Evolutionary conservation across 176 grass and related monocot species (phyloP).

Genomic region (barley (Hordeum vulgare)): DNA sequence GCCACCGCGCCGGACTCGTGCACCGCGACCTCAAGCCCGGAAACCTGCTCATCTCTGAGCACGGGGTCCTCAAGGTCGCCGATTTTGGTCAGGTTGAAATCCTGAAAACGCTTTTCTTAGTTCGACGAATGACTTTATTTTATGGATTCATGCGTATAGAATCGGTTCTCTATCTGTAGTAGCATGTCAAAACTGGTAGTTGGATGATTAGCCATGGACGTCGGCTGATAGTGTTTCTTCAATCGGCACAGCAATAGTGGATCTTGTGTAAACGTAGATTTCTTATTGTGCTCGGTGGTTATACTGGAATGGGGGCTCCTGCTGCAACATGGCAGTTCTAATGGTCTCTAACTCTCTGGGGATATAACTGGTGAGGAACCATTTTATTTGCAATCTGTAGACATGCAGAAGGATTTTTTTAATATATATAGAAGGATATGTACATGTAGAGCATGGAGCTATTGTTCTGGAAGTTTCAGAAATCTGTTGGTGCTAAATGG

Average conservation of each 20-base stretch:
- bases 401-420: neutral
- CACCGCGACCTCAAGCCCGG: conserved; percentile 91
- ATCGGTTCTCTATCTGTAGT: neutral
- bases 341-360: neutral
- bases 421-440: neutral
- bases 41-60: conserved; percentile 80
- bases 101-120: neutral
- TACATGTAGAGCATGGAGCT: neutral
- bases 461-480: neutral
- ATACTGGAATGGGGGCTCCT: neutral
- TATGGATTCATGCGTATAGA: neutral
- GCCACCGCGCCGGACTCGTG: conserved; percentile 59
- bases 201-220: neutral
- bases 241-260: neutral
- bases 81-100: conserved; percentile 89
- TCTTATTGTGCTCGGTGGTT: neutral
- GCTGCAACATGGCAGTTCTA: neutral
- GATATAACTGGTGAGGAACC: neutral
- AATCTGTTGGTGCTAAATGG: neutral
- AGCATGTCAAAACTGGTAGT: neutral
- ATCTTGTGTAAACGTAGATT: neutral
- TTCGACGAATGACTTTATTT: neutral
- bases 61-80: conserved; percentile 69
- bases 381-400: conserved; percentile 1
- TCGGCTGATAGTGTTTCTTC: neutral